Evolutionary conservation across 2,329 filamentous ascomycete genomes (phyloP), one percentile per base, ranked within the genome.

Genomic region (Stachybotrys chlorohalonatus): DNA sequence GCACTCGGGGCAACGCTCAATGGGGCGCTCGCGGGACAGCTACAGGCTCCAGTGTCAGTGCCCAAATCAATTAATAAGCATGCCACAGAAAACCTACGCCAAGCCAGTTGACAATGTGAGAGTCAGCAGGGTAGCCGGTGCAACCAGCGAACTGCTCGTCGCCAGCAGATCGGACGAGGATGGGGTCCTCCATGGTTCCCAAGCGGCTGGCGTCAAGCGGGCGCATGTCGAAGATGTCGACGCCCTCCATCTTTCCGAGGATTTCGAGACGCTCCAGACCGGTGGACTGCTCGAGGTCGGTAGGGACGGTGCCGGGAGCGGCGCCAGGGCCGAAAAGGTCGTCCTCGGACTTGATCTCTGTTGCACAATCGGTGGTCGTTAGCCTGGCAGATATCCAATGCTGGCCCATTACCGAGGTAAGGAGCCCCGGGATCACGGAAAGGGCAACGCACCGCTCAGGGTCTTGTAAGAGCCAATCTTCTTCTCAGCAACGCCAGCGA

Each of bases 221-320:
- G 75, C 85, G 87, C 94, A 97, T 96, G 78, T 99, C 92, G 79
- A 99, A 99, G 72, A 97, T 81, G 71, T 99, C 94, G 67, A 96
- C 80, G 63, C 94, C 92, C 81, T 97, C 90, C 88, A 97, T 96
- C 85, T 99, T 99, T 77, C 94, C 94, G 72, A 99, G 82, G 69
- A 99, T 94, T 78, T 99, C 94, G 65, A 99, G 84, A 84, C 94
- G 92, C 82, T 99, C 94, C 57, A 97, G 82, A 89, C 94, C 94
- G 65, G 94, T 97, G 57, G 94, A 78, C 75, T 99, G 94, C 74
- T 97, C 91, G 71, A 95, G 75, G 75, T 99, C 94, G 76, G 90
- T 95, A 63, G 94, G 90, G 63, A 99, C 80, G 71, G 87, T 89
- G 70, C 94, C 93, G 61, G 85, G 77, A 65, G 82, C 74, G 66